Conservation (phyloP, 2,329 filamentous ascomycete species). For the Venturia aucupariae region DNA sequence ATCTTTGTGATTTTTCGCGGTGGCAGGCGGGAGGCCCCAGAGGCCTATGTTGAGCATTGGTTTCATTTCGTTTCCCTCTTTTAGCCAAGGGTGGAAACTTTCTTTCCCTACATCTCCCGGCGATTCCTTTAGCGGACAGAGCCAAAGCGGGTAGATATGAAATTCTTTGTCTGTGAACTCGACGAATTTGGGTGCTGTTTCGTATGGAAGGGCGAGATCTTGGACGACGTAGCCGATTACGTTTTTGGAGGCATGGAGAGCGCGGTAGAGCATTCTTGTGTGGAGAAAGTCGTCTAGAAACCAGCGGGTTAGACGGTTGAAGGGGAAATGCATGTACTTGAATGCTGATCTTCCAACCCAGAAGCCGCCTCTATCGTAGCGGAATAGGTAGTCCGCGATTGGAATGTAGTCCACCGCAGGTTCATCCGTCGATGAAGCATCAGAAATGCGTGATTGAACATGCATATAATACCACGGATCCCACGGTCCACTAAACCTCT, state of each 20-base stretch:
- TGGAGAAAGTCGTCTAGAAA: conserved; percentile 54
- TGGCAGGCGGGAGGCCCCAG: conserved; percentile 32
- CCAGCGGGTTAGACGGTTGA: conserved; percentile 54
- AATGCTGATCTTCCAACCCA: conserved; percentile 58
- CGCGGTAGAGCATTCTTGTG: conserved; percentile 57
- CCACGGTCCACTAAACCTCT: conserved; percentile 33
- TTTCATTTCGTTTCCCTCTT: conserved; percentile 15
- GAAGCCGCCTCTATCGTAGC: conserved; percentile 63
- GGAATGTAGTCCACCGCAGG: conserved; percentile 47
- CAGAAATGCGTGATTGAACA: conserved; percentile 27
- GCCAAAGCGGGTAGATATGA: conserved; percentile 36
- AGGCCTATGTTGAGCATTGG: conserved; percentile 52
- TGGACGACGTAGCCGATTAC: conserved; percentile 55
- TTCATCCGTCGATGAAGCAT: conserved; percentile 18
- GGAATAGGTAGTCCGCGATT: conserved; percentile 58
- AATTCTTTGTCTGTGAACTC: conserved; percentile 13
- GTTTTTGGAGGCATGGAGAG: conserved; percentile 52
- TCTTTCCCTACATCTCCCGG: not conserved
- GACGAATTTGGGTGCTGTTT: conserved; percentile 13
- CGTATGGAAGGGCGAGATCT: conserved; percentile 41
- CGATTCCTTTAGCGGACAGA: conserved; percentile 29
- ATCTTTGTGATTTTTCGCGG: conserved; percentile 17
- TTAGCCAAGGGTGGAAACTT: conserved; percentile 15
- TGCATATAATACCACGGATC: conserved; percentile 46
- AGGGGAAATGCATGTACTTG: conserved; percentile 54